phyloP scores from a whole-genome alignment of 176 grass and related monocot species.

The Canna indica region DNA sequence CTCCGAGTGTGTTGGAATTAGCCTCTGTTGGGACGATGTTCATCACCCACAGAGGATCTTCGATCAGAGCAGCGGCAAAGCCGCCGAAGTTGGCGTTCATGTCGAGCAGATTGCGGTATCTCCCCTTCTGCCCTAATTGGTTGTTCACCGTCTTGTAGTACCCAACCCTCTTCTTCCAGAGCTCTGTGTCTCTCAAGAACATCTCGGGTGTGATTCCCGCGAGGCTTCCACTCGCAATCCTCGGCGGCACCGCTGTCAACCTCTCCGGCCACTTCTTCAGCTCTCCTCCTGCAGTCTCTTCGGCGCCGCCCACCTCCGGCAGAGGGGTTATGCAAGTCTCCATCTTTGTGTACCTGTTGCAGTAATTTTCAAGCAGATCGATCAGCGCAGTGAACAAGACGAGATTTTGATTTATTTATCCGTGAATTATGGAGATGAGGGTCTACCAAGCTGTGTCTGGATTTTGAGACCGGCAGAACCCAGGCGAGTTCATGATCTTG shows the following conservation, averaged over 20 bases:
- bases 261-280: constrained; percentile 81
- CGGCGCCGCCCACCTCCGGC: constrained; percentile 39
- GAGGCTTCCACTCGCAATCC: constrained; percentile 63
- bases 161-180: constrained; percentile 68
- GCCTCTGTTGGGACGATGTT: constrained; percentile 65
- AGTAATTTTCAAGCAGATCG: background rate
- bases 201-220: constrained; percentile 47
- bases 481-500: constrained; percentile 43
- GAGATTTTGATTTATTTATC: background rate
- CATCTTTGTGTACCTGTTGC: constrained; percentile 72
- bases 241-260: constrained; percentile 55
- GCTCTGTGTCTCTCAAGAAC: constrained; percentile 47
- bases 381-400: background rate
- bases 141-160: constrained; percentile 64
- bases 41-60: constrained; percentile 89
- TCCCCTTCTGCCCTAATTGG: constrained; percentile 58
- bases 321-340: constrained; percentile 62
- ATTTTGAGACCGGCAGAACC: constrained; percentile 44
- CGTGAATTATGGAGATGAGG: background rate
- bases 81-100: constrained; percentile 76
- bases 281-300: constrained; percentile 61
- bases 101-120: constrained; percentile 89
- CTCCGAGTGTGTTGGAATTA: constrained; percentile 57
- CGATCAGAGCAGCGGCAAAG: constrained; percentile 57
- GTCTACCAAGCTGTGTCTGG: constrained; percentile 77